Evolutionary conservation across 768 basidiomycete species (phyloP).

Genomic region (Mycena crocata): DNA sequence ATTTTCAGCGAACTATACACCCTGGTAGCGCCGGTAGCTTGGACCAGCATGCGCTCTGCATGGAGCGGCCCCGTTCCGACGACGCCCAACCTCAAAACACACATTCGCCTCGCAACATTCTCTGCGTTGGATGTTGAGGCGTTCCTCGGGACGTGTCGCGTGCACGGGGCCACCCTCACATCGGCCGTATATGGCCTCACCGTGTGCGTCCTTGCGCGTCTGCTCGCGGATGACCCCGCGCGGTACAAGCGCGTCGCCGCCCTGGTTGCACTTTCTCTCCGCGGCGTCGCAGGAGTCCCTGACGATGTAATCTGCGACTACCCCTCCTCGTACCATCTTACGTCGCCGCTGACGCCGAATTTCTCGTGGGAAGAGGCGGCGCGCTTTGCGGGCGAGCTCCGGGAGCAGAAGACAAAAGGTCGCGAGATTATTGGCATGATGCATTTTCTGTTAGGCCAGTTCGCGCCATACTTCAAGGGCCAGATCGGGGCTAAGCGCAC

Average conservation of each 20-base stretch:
- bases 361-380: constrained; percentile 49
- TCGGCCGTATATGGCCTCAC: constrained; percentile 41
- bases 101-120: constrained; percentile 42
- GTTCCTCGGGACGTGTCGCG: constrained; percentile 40
- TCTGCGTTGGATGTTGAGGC: constrained; percentile 30
- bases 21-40: constrained; percentile 42
- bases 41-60: constrained; percentile 23
- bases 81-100: constrained; percentile 30
- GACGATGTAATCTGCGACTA: constrained; percentile 47
- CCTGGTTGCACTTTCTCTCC: constrained; percentile 47
- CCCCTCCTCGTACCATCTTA: constrained; percentile 39
- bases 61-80: constrained; percentile 48
- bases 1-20: constrained; percentile 39
- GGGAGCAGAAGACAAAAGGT: constrained; percentile 29
- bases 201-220: constrained; percentile 37
- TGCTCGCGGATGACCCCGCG: constrained; percentile 4
- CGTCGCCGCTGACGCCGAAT: constrained; percentile 32
- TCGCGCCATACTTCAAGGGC: constrained; percentile 41
- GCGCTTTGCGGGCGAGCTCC: constrained; percentile 39
- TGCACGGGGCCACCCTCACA: constrained; percentile 46
- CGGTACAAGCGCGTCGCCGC: constrained; percentile 36
- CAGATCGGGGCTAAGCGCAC: constrained; percentile 48
- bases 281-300: constrained; percentile 40
- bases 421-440: constrained; percentile 45
- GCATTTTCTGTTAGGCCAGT: constrained; percentile 45